Conservation (phyloP, 306 rosid species). For the Vigna reflexopilosa region DNA sequence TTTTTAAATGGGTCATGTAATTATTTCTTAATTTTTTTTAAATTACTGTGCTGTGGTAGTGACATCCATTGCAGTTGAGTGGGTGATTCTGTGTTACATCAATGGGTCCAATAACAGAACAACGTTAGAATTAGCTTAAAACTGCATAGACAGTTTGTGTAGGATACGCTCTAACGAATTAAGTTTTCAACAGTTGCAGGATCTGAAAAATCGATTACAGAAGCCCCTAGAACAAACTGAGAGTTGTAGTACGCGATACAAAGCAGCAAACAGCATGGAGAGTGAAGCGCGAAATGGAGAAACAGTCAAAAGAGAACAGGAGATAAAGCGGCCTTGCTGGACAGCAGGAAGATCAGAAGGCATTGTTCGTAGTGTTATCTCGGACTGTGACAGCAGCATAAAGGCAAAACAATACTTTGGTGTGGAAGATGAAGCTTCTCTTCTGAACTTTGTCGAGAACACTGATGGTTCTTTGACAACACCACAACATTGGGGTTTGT, state of each 20-base stretch:
- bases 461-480: conserved; percentile 73
- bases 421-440: conserved; percentile 54
- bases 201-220: conserved; percentile 61
- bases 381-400: conserved; percentile 67
- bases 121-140: too few relatives aligned
- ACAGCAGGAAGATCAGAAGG: conserved; percentile 70
- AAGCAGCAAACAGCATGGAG: conserved; percentile 47
- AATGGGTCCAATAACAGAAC: too few relatives aligned
- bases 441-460: conserved; percentile 58
- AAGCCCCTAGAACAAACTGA: conserved; percentile 51
- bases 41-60: too few relatives aligned
- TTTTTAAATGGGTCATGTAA: too few relatives aligned
- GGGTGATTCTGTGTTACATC: background rate
- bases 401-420: conserved; percentile 59
- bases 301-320: conserved; percentile 44
- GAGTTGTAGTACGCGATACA: conserved; percentile 16
- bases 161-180: background rate
- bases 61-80: too few relatives aligned
- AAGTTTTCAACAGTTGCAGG: conserved; percentile 68
- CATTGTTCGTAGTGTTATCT: conserved; percentile 50
- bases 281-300: conserved; percentile 60
- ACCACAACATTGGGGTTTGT: conserved; percentile 71
- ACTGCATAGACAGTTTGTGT: background rate
- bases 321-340: conserved; percentile 52
- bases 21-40: too few relatives aligned